Conservation (phyloP, 2,329 filamentous ascomycete genomes). For the Verticillium klebahnii region DNA sequence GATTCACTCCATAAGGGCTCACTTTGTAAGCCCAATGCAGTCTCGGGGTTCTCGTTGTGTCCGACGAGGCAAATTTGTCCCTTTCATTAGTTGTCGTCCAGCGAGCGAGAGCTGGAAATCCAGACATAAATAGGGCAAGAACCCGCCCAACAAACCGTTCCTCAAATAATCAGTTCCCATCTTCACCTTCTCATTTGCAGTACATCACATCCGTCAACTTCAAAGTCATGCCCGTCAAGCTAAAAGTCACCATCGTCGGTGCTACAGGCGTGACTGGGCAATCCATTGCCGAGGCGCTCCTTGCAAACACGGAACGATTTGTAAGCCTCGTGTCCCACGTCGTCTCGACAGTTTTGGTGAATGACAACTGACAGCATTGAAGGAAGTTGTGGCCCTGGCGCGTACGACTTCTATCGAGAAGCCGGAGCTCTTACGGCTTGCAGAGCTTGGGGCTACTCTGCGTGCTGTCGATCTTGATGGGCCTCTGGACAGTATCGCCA, state of each 20-base stretch:
- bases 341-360: no score
- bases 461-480: constrained; percentile 36
- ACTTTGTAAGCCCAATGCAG: background rate
- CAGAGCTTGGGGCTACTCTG: constrained; percentile 15
- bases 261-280: background rate
- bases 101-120: background rate
- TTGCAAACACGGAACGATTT: background rate
- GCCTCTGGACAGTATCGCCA: constrained; percentile 12
- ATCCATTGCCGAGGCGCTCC: background rate
- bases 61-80: background rate
- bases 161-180: background rate
- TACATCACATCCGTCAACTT: background rate
- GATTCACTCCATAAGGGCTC: no score
- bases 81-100: background rate
- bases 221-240: background rate
- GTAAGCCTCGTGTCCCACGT: background rate
- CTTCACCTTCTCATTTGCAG: background rate
- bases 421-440: background rate
- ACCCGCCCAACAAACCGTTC: background rate
- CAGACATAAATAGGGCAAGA: background rate
- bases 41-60: background rate
- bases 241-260: background rate
- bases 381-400: background rate
- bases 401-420: background rate
- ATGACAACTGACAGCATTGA: background rate